Evolutionary conservation across 768 basidiomycete genomes (phyloP), one percentile per base, ranked within the genome.

Genomic region (Cantharellus cinnabarinus): DNA sequence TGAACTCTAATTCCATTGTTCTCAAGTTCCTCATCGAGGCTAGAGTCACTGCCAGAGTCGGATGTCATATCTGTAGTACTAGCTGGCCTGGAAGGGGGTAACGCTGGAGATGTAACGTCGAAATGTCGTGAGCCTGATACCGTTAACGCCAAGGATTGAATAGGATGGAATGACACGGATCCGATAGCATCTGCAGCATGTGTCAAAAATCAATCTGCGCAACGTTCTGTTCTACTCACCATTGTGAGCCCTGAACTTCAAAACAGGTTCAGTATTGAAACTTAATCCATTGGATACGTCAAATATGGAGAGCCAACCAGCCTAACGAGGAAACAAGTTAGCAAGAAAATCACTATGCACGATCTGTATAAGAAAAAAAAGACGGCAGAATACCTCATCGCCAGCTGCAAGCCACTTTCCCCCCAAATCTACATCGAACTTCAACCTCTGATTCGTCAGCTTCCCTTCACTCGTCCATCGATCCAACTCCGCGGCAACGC

Each of bases 41-140:
- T 54, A 54, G 52, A 54, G 38, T 10, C 52, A 37, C 14, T 7
- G 52, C 38, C 52, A 54, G 52, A 54, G 52, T 48, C 44, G 29
- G 44, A 48, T 10, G 44, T 10, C 44, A 10, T 29, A 48, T 48
- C 44, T 29, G 20, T 29, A 29, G 20, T 29, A 29, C 20, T 29
- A 29, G 20, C 20, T 29, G 20, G 20, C 20, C 44, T 48, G 10
- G 44, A 48, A 10, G 44, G 7, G 52, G 52, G 10, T 37, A 37
- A 10, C 35, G 10, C 35, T 7, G 52, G 52, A 10, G 52, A 37
- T 10, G 14, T 37, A 54, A 10, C 10, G 64, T 64, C 51, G 39
- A 85, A 85, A 67, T 84, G 79, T n/a, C 89, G 71, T 3, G 89
- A 89, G 2, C 89, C 89, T 0, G 87, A 83, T 1, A 76, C 75